Evolutionary conservation across 2,329 filamentous ascomycete species (phyloP).

Genomic region (Pyrenophora tritici-repentis): DNA sequence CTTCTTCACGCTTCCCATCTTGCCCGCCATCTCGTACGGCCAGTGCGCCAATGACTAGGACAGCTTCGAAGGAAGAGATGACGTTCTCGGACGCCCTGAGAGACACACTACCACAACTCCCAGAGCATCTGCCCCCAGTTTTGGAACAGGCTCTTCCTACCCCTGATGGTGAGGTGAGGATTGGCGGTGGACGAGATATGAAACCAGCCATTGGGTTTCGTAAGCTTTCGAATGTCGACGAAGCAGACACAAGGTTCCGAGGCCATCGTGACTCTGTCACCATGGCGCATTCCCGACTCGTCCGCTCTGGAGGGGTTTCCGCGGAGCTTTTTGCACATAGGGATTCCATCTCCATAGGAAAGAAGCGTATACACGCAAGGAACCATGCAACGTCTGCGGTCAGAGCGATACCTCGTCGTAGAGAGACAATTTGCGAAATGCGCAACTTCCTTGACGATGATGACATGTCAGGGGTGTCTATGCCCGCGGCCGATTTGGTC

Average conservation of each 20-base stretch:
- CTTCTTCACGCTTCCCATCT: slow-evolving; percentile 27
- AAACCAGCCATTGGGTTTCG: slow-evolving; percentile 9
- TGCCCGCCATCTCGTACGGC: slow-evolving; percentile 26
- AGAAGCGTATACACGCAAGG: slow-evolving; percentile 33
- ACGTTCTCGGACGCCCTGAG: background rate
- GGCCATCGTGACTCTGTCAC: slow-evolving; percentile 42
- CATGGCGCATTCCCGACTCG: slow-evolving; percentile 35
- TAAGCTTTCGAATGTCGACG: slow-evolving; percentile 38
- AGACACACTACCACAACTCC: background rate
- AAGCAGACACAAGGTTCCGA: slow-evolving; percentile 33
- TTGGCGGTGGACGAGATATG: slow-evolving; percentile 3
- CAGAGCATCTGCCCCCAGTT: background rate
- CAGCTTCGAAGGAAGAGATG: slow-evolving; percentile 17
- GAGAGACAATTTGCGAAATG: background rate
- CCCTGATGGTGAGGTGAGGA: slow-evolving; percentile 10
- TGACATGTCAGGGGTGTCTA: background rate
- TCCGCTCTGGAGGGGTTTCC: slow-evolving; percentile 19
- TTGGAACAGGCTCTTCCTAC: slow-evolving; percentile 9
- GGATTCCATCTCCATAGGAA: slow-evolving; percentile 31
- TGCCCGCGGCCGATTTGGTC: slow-evolving; percentile 6
- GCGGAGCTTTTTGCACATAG: slow-evolving; percentile 29
- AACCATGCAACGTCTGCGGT: slow-evolving; percentile 18
- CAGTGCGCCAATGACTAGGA: slow-evolving; percentile 24
- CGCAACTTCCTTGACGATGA: slow-evolving; percentile 1
- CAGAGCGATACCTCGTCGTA: background rate